phyloP scores from a whole-genome alignment of 2,329 filamentous ascomycete genomes.

The Dendryphion nanum region DNA sequence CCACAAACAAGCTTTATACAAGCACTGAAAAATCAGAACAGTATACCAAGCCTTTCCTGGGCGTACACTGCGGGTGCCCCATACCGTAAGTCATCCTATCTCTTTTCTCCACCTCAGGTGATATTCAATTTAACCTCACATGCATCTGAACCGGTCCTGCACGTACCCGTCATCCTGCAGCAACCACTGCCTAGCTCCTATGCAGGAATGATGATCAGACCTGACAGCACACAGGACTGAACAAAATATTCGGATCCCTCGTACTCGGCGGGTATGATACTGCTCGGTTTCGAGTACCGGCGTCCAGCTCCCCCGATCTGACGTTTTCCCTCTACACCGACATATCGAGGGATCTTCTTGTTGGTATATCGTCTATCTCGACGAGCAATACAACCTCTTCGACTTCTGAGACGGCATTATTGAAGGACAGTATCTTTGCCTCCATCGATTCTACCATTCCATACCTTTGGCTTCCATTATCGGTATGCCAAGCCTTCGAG shows the following conservation, averaged over 20 bases:
- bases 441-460: conserved; percentile 42
- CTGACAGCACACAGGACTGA: not conserved
- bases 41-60: conserved; percentile 29
- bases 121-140: no score
- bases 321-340: conserved; percentile 18
- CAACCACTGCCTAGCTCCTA: no score
- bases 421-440: conserved; percentile 11
- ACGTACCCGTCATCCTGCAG: no score
- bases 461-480: conserved; percentile 29
- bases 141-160: no score
- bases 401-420: conserved; percentile 11
- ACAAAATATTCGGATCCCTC: conserved; percentile 26
- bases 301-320: conserved; percentile 10
- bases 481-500: conserved; percentile 39
- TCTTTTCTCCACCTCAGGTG: no score
- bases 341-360: conserved; percentile 12
- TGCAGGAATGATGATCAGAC: not conserved
- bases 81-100: conserved; percentile 35
- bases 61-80: conserved; percentile 35
- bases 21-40: conserved; percentile 13
- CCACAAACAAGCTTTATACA: conserved; percentile 27
- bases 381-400: conserved; percentile 27
- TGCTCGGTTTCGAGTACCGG: conserved; percentile 27
- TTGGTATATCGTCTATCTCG: conserved; percentile 15
- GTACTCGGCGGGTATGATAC: conserved; percentile 44